A percentile compares a stretch with the other conserved stretches of the same genome.
Conservation (phyloP, 495 filamentous ascomycete genomes). For the Clavariopsis aquatica region DNA sequence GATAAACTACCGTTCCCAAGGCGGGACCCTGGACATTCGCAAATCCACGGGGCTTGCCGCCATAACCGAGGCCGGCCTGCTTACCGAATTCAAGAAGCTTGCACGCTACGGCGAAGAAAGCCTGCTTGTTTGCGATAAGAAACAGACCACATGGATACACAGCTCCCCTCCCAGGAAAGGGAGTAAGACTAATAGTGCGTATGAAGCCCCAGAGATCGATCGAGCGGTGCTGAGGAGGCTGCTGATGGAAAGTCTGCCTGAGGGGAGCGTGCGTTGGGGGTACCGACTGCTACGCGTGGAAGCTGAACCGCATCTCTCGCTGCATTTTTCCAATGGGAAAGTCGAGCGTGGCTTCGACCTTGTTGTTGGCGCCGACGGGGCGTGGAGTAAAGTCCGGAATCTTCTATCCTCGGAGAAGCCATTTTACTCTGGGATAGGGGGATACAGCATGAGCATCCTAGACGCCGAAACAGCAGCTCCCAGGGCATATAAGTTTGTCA, state of each 20-base stretch:
- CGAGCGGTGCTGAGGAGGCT: slow-evolving; percentile 26
- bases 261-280: slow-evolving; percentile 22
- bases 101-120: slow-evolving; percentile 50
- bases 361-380: slow-evolving; percentile 63
- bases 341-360: slow-evolving; percentile 51
- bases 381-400: slow-evolving; percentile 57
- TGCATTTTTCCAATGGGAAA: slow-evolving; percentile 37
- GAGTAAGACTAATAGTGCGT: slow-evolving; percentile 24
- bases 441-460: slow-evolving; percentile 27
- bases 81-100: slow-evolving; percentile 50
- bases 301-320: slow-evolving; percentile 16
- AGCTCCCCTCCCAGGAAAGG: slow-evolving; percentile 40
- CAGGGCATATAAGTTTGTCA: slow-evolving; percentile 47
- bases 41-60: slow-evolving; percentile 54
- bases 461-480: slow-evolving; percentile 42
- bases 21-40: slow-evolving; percentile 61
- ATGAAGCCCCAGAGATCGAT: slow-evolving; percentile 36
- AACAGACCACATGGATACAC: slow-evolving; percentile 41
- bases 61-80: slow-evolving; percentile 54
- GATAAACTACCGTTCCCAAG: slow-evolving; percentile 48
- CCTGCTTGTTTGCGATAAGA: slow-evolving; percentile 43
- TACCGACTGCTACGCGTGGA: slow-evolving; percentile 24
- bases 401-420: slow-evolving; percentile 53
- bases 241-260: slow-evolving; percentile 23
- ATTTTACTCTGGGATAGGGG: slow-evolving; percentile 51